A percentile compares a stretch with the other conserved stretches of the same genome.
phyloP scores from a whole-genome alignment of 129 eudicot genomes.

The Gnaphalium uliginosum region DNA sequence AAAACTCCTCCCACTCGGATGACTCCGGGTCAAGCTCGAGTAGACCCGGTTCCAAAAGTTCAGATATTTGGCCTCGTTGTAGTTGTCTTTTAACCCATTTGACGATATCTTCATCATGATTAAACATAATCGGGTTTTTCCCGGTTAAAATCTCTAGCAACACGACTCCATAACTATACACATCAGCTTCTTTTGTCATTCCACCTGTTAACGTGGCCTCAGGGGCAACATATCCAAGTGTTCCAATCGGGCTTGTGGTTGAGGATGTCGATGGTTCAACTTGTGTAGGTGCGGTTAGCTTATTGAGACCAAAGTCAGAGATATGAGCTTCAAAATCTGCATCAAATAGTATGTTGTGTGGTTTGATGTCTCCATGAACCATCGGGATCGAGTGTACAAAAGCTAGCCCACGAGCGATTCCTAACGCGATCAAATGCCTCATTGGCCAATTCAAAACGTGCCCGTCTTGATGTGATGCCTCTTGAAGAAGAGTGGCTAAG shows the following conservation, averaged over 20 bases:
- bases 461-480: conserved; percentile 88
- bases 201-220: conserved; percentile 58
- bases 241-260: conserved; percentile 58
- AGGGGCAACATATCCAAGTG: conserved; percentile 76
- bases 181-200: conserved; percentile 64
- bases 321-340: conserved; percentile 93
- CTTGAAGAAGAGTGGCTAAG: conserved; percentile 72
- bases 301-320: conserved; percentile 69
- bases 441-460: conserved; percentile 94
- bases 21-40: conserved; percentile 89
- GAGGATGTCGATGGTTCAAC: conserved; percentile 65
- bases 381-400: conserved; percentile 63
- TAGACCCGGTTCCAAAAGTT: conserved; percentile 75
- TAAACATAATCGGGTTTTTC: conserved; percentile 70
- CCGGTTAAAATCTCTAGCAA: conserved; percentile 75
- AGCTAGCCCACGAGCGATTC: conserved; percentile 81
- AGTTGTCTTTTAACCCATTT: conserved; percentile 87
- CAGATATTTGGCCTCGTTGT: conserved; percentile 66
- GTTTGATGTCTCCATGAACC: conserved; percentile 78
- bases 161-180: conserved; percentile 81
- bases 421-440: conserved; percentile 84
- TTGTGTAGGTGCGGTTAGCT: conserved; percentile 42
- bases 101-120: conserved; percentile 80
- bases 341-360: conserved; percentile 78
- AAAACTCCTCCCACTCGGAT: conserved; percentile 89